Base-by-base conservation (phyloP, 2,329 filamentous ascomycete genomes). In the Diplodia seriata region DNA sequence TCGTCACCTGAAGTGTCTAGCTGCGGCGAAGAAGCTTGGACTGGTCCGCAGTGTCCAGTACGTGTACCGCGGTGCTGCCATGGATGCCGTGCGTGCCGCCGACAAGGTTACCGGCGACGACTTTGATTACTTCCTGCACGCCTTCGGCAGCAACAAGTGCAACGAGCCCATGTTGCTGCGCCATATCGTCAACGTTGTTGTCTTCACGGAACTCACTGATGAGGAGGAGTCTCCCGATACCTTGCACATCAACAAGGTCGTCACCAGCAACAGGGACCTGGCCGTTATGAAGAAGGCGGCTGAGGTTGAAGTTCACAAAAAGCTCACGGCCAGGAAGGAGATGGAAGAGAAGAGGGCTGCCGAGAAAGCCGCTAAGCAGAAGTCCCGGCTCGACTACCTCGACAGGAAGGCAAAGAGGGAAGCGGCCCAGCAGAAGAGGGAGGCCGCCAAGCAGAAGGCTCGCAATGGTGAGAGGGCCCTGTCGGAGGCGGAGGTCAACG, bases 181-280 rank as follows among this genome's bases (percentile, higher is more conserved):
- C 2, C 71, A 69, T 9, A 74, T 81, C 38, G 74, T 81, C 36
- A 78, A 77, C 31, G 81, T 81, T 65, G 77, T 80, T 33, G 75
- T 73, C 14, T 78, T 78, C 2, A 71, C 77, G 0, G 74, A 74
- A 0, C 38, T 80, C 14, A 67, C 67, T 31, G 76, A 77, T 49
- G 70, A 73, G 20, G 54, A 18, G 1, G 55, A 51, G 23, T 55
- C 49, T 6, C 57, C 50, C 69, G 67, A 56, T 57, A 71, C 38
- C 8, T 26, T 26, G 1, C 59, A 15, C 6, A 33, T 61, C 23
- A 49, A 33, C 15, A 7, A 7, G 15, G 47, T 33, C 4, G 56
- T 61, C 31, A 33, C 31, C 31, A 9, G 31, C 7, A 11, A n/a
- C 11, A 0, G 55, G 26, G 0, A 26, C 12, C 14, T 26, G 20